A percentile compares a stretch with the other conserved stretches of the same genome.
These are phyloP conservation scores for Gomphus bonarii DNA, from an alignment of 1,284 basidiomycete genomes.

Conservation along the genomic window DNA sequence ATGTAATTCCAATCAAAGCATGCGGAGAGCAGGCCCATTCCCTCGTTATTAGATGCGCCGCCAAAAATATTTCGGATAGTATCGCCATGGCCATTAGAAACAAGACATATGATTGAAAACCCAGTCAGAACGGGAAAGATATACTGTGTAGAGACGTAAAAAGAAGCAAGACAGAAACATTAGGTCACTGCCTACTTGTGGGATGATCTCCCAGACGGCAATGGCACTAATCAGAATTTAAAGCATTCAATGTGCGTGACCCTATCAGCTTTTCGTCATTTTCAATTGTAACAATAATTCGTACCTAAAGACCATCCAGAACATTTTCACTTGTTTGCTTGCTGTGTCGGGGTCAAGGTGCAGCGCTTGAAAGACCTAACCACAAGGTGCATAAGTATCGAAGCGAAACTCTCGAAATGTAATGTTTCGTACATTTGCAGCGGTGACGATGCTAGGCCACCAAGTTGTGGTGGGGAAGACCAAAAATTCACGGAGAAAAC, in stretches of 20 bases:
- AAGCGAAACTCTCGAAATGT: not conserved
- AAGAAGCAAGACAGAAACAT: slow-evolving; percentile 5
- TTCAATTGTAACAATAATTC: not conserved
- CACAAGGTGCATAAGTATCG: not conserved
- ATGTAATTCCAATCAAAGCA: slow-evolving; percentile 21
- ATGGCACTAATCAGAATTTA: slow-evolving; percentile 25
- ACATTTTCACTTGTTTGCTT: slow-evolving; percentile 44
- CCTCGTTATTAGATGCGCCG: slow-evolving; percentile 26
- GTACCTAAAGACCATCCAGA: slow-evolving; percentile 39
- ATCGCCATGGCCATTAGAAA: not conserved
- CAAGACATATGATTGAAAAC: slow-evolving; percentile 13
- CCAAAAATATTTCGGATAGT: slow-evolving; percentile 26
- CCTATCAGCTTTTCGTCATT: not conserved
- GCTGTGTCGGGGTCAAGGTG: slow-evolving; percentile 40
- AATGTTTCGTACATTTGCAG: slow-evolving; percentile 16
- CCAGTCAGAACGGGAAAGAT: slow-evolving; percentile 11
- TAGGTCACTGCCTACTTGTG: slow-evolving; percentile 22
- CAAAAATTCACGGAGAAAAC: slow-evolving; percentile 23
- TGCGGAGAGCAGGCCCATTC: slow-evolving; percentile 21
- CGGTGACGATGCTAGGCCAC: slow-evolving; percentile 25
- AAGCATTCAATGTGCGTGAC: not conserved
- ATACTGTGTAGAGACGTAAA: slow-evolving; percentile 17
- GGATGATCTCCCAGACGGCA: slow-evolving; percentile 42
- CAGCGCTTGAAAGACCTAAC: slow-evolving; percentile 42
- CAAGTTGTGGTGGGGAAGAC: slow-evolving; percentile 29